Evolutionary conservation across 352 stramenopile species (phyloP), one percentile per base, ranked within the genome.

Genomic region (Phytophthora lateralis): DNA sequence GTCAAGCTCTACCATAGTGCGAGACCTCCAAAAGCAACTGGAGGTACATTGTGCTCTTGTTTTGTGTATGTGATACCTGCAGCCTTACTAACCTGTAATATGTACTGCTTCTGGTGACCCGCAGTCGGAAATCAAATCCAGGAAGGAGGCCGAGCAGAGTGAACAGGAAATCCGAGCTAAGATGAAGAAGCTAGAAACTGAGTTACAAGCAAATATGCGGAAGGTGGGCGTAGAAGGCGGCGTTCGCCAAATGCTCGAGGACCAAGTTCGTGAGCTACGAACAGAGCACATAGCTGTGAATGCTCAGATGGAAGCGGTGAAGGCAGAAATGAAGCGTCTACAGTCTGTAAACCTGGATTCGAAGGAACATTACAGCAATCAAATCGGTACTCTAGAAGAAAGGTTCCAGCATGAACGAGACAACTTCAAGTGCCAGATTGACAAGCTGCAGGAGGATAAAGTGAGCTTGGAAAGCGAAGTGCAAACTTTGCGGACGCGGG

Each of bases 281-380:
- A 90, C 72, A 45, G 85, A 94, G 43, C 80, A 87, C 45, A 67
- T 90, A 20, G 85, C 85, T 47, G 80, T 88, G n/a, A 91, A 91
- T 60, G 85, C 85, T 20, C 82, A 94, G 30, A 80, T 90, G 60
- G 78, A 94, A 63, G 85, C 85, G 34, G 69, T 91, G 1, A 81
- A 86, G 39, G 69, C 78, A 27, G 85, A 94, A 57, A 88, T 89
- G 71, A 88, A 86, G 63, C 69, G 68, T 26, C 57, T 88, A 18
- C 64, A 78, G 20, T 60, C 41, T 29, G 64, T 55, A 8, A 77
- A 78, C 26, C 69, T 81, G 29, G 73, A 84, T n/a, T 73, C 55
- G 8, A 85, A 85, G 30, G 38, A 63, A 6, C 60, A 69, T 18
- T 66, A 75, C 26, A 66, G 55, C 18, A 55, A 73, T 18, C 50